Percentiles rank a stretch among this genome's conserved stretches.
phyloP scores from a whole-genome alignment of 2,329 filamentous ascomycete genomes.

The Talaromyces sp. region DNA sequence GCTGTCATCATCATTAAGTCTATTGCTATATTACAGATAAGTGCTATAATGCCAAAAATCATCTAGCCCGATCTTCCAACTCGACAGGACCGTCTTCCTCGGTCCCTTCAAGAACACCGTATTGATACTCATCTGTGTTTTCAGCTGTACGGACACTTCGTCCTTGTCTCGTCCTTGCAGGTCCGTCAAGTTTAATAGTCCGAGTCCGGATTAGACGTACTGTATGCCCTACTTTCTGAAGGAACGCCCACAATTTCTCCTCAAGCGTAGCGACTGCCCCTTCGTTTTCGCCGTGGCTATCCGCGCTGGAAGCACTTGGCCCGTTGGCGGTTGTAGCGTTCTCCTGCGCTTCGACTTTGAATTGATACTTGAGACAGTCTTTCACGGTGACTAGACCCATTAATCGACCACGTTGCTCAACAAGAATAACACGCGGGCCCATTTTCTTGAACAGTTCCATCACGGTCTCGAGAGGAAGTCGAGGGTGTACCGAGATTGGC shows the following conservation, averaged over 20 bases:
- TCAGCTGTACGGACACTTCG: background rate
- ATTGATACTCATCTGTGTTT: background rate
- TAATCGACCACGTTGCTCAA: constrained; percentile 81
- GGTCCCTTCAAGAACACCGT: constrained; percentile 21
- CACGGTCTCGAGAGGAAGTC: constrained; percentile 86
- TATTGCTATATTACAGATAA: constrained; percentile 1
- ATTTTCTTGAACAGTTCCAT: constrained; percentile 99
- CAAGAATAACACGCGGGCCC: constrained; percentile 84
- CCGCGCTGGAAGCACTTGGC: background rate
- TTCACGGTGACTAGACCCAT: constrained; percentile 89
- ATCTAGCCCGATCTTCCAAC: constrained; percentile 11
- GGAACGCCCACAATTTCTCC: constrained; percentile 34
- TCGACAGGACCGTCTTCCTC: constrained; percentile 19
- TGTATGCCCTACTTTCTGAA: constrained; percentile 28
- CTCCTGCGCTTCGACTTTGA: constrained; percentile 86
- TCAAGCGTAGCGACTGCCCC: constrained; percentile 26
- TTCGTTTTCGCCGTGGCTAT: constrained; percentile 15
- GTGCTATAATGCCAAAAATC: no score
- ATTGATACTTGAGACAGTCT: constrained; percentile 94
- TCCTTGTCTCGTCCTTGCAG: constrained; percentile 24
- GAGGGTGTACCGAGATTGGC: constrained; percentile 84
- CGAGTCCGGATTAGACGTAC: constrained; percentile 10
- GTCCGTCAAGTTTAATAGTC: constrained; percentile 11
- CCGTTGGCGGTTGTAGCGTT: constrained; percentile 44
- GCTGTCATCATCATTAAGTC: constrained; percentile 14